These are phyloP conservation scores for Puccinia polysora DNA, from an alignment of 1,284 basidiomycete species.

Conservation along the genomic window DNA sequence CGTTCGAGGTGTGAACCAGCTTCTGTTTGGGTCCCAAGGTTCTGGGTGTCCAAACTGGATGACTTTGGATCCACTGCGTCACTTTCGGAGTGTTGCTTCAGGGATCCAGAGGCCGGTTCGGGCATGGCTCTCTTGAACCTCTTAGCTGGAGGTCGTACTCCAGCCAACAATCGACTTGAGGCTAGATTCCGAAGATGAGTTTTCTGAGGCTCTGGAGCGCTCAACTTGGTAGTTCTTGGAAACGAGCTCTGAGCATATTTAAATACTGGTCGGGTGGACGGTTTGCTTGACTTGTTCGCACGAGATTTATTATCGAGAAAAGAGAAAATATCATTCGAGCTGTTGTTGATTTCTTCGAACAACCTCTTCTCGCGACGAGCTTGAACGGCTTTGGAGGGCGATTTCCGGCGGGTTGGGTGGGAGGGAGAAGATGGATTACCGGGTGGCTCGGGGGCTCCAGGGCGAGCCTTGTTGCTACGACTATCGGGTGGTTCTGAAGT, in stretches of 20 bases:
- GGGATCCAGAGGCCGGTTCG: background rate
- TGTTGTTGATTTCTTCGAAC: conserved; percentile 34
- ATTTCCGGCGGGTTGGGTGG: conserved; percentile 2
- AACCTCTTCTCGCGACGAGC: conserved; percentile 13
- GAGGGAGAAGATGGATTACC: background rate
- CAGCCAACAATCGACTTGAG: background rate
- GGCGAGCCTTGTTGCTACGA: too few species aligned
- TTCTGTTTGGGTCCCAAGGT: background rate
- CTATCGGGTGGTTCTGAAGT: too few species aligned
- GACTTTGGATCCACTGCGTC: background rate
- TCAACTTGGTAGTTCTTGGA: background rate
- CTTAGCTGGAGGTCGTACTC: conserved; percentile 13
- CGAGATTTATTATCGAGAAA: conserved; percentile 27
- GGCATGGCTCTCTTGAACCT: conserved; percentile 12
- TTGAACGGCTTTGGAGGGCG: background rate
- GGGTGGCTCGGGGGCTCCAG: too few species aligned
- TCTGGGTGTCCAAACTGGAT: background rate
- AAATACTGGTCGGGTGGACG: conserved; percentile 19
- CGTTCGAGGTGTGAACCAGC: background rate
- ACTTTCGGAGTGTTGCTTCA: background rate
- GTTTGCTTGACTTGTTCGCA: conserved; percentile 4
- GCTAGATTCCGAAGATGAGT: conserved; percentile 15
- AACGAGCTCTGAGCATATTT: conserved; percentile 16
- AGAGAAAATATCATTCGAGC: conserved; percentile 33
- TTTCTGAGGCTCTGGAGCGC: background rate